A percentile compares a stretch with the other conserved stretches of the same genome.
Conservation (phyloP, 2,329 filamentous ascomycete species). For the Alternaria triticimaculans region DNA sequence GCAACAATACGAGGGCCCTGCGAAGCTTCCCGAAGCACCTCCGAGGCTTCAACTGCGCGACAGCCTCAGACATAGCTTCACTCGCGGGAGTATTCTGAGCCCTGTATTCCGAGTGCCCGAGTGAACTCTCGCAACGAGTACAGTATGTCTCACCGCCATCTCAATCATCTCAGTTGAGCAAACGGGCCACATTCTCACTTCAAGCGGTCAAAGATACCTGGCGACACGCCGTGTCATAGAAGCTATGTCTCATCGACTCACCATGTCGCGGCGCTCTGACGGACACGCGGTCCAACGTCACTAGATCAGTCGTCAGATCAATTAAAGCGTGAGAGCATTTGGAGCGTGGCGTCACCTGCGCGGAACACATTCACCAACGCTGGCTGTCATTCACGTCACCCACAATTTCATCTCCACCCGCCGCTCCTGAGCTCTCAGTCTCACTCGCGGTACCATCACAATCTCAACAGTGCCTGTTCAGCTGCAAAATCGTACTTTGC, state of each 20-base stretch:
- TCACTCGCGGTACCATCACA: background rate
- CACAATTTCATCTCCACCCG: background rate
- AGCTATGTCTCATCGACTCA: background rate
- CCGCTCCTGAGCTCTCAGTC: background rate
- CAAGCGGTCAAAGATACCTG: background rate
- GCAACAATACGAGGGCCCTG: constrained; percentile 24
- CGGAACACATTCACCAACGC: background rate
- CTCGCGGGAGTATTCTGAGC: constrained; percentile 21
- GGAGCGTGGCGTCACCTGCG: background rate
- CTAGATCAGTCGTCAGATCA: background rate
- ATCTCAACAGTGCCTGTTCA: too few relatives aligned
- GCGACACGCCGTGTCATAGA: background rate
- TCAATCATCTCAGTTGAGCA: background rate
- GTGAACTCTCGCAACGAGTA: background rate
- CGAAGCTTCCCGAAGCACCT: constrained; percentile 11
- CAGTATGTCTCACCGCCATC: background rate
- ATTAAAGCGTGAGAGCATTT: background rate
- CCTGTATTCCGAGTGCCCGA: too few relatives aligned
- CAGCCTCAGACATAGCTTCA: constrained; percentile 31
- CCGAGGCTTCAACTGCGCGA: constrained; percentile 27
- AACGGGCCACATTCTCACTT: background rate
- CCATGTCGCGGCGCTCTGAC: background rate
- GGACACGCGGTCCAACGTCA: background rate
- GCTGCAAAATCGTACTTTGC: too few relatives aligned
- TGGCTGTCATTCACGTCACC: background rate